Evolutionary conservation across 192 early-diverging fungal genomes (phyloP), one percentile per base, ranked within the genome.

Genomic region (Funneliformis mosseae): DNA sequence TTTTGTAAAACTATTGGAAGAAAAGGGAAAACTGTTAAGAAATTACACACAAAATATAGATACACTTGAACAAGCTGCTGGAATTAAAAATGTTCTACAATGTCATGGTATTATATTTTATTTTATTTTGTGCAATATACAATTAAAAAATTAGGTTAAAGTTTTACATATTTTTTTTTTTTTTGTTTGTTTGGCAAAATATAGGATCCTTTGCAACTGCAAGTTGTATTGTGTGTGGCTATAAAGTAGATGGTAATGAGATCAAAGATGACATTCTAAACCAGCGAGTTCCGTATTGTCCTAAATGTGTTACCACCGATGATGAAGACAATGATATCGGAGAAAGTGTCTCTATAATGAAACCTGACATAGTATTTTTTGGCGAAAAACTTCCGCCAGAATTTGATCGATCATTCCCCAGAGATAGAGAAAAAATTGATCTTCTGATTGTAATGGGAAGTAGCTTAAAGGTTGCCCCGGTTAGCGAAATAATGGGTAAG

Each of bases 1-100:
- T 46, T 98, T 98, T 86, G 88, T 98, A 76, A 96, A 96, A 83
- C 78, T 96, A 60, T 83, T 99, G 11, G 97, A 99, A 81, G 87
- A 93, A 8, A 86, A 94, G 69, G 94, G 90, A 3, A 94, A 96
- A 84, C 85, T 99, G 60, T 81, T 98, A 28, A 87, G 96, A 71
- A 98, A 98, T 79, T 99, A 99, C 82, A 97, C 97, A 1, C 97
- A 99, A 79, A 99, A 99, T 80, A 99, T 99, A 72, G 97, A 98
- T 82, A 97, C 95, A 4, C 83, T 99, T 14, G 98, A 99, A 83
- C 91, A 95, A 60, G 88, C 92, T 43, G 92, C 95, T 9, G 95
- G 94, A 7, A 97, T 99, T 60, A 84, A 89, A 33, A 88, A 85
- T 4, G 90, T 98, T 8, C 84, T 98, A 11, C 93, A 97, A 76